Evolutionary conservation across 2,329 filamentous ascomycete species (phyloP).

Genomic region (Cercospora sp.): DNA sequence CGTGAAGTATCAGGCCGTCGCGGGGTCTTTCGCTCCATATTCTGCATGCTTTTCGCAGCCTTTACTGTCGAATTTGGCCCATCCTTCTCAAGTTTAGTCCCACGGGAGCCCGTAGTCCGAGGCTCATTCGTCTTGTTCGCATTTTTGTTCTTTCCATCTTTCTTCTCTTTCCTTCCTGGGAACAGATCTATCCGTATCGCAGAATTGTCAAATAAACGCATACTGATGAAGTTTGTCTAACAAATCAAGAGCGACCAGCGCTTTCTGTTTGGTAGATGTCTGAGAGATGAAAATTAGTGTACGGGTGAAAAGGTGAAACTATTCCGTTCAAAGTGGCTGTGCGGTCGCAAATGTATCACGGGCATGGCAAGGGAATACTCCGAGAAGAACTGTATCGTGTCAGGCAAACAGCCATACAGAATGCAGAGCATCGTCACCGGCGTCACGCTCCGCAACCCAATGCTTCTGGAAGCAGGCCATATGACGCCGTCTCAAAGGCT

Average conservation of each 20-base stretch:
- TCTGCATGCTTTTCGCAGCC: slow-evolving; percentile 12
- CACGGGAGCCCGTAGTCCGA: neutral
- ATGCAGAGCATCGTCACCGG: slow-evolving; percentile 9
- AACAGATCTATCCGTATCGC: slow-evolving; percentile 22
- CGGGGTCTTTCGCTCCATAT: neutral
- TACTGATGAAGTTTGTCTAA: neutral
- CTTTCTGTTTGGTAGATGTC: neutral
- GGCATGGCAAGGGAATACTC: neutral
- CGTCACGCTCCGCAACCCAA: slow-evolving; percentile 7
- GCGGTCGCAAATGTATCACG: slow-evolving; percentile 8
- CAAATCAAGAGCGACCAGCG: slow-evolving; percentile 2
- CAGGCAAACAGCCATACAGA: neutral
- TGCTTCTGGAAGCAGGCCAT: neutral
- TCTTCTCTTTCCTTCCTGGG: slow-evolving; percentile 17
- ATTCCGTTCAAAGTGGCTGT: neutral
- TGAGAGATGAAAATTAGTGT: neutral
- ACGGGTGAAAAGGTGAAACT: neutral
- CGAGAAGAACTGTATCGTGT: slow-evolving; percentile 4
- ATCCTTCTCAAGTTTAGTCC: neutral
- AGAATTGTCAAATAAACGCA: slow-evolving; percentile 21
- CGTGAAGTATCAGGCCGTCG: slow-evolving; percentile 3
- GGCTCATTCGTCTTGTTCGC: neutral
- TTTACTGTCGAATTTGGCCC: neutral
- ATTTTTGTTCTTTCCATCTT: slow-evolving; percentile 11
- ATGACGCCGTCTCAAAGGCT: slow-evolving; percentile 4